Conservation (phyloP, 805 yeast genomes). For the Myxozyma geophila region DNA sequence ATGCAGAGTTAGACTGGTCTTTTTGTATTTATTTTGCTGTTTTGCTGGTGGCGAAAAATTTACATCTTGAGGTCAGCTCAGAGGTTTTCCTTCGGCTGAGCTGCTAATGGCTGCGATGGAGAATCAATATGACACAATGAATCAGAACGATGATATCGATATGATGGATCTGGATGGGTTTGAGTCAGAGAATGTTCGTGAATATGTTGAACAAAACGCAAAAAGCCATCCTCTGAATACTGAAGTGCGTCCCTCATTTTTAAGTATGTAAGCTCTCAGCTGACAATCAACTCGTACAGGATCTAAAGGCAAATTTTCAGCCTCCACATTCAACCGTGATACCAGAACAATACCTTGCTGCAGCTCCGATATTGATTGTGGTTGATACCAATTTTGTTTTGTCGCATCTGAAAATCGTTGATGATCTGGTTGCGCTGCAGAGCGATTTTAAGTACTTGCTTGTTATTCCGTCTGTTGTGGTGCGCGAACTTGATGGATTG, state of each 20-base stretch:
- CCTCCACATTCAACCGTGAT: constrained; percentile 1
- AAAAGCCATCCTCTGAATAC: no score
- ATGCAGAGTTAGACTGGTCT: no score
- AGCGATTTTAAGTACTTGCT: constrained; percentile 53
- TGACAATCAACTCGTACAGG: neutral
- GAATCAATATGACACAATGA: neutral
- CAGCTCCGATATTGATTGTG: constrained; percentile 45
- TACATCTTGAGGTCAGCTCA: no score
- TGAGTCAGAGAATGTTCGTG: constrained; percentile 1
- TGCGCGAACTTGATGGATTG: constrained; percentile 82
- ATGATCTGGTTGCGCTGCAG: constrained; percentile 54
- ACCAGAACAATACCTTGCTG: neutral
- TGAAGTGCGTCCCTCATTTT: no score
- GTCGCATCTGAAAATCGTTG: constrained; percentile 65
- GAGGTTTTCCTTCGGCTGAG: neutral
- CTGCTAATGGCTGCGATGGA: neutral
- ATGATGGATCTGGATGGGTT: constrained; percentile 24
- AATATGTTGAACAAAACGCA: neutral
- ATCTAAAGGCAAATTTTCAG: neutral
- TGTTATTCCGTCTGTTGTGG: constrained; percentile 71
- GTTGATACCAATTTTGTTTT: constrained; percentile 84
- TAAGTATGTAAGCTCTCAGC: no score
- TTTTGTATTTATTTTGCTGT: no score
- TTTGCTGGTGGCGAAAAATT: no score
- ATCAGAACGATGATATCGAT: constrained; percentile 5